Evolutionary conservation across 805 yeast genomes (phyloP), one percentile per base, ranked within the genome.

Genomic region (Schizosaccharomyces japonicus): DNA sequence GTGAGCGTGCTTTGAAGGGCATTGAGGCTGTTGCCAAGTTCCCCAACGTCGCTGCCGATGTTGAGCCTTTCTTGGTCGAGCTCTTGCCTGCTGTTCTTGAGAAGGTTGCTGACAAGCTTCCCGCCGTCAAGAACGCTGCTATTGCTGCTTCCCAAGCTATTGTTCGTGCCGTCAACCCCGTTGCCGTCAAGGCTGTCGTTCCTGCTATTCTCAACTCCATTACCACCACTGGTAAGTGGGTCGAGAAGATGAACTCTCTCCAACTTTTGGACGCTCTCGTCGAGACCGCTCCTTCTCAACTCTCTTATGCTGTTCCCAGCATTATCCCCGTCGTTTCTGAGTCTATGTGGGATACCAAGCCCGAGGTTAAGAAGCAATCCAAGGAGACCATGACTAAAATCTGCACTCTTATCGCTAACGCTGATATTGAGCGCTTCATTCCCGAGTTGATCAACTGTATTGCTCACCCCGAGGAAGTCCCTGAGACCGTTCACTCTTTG

Each of bases 271-370:
- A 94, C 56, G 75, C 75, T 57, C 72, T 87, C 62, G 98, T 90
- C 59, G 93, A 82, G 64, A 73, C 83, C 58, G 95, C 98, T 59
- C 87, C 85, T 69, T 80, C 69, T 60, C 99, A 85, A 75, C 72
- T 90, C 58, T 94, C 98, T 59, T 75, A 90, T 62, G 84, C 98
- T 76, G 90, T 90, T 96, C 94, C 96, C 62, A 96, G 90, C 75
- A 77, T 90, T 66, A 87, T 90, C 62, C 98, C 99, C 68, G 90
- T 79, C 57, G 72, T 90, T 61, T 90, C 98, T 59, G 99, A 90
- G 74, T 83, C 95, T 61, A 90, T 90, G 96, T 90, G 99, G 99
- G 98, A 90, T 71, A 90, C 99, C 70, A 90, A 90, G 78, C 73
- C 75, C 69, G 96, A 90, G 64, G 98, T 90, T 65, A 90, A 90